Evolutionary conservation across 2,329 filamentous ascomycete genomes (phyloP).

Genomic region (Penicillium aurantiogriseum): DNA sequence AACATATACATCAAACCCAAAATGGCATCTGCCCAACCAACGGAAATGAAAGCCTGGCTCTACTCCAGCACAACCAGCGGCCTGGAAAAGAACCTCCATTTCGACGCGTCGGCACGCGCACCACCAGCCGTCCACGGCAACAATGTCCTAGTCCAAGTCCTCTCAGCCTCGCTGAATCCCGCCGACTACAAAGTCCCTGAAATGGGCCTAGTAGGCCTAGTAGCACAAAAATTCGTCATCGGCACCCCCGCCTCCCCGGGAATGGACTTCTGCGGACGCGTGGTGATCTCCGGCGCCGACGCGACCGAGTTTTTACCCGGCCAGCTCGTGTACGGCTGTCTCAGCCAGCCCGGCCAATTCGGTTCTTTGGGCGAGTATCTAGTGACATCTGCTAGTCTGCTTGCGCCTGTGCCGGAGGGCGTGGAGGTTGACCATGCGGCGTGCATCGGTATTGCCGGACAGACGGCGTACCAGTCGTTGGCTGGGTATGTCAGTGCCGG

Average conservation of each 20-base stretch:
- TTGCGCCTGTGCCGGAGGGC: conserved; percentile 44
- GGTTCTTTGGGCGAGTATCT: conserved; percentile 49
- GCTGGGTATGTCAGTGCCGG: conserved; percentile 47
- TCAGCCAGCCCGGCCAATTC: conserved; percentile 29
- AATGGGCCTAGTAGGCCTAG: conserved; percentile 42
- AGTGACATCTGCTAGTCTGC: conserved; percentile 31
- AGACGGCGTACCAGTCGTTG: conserved; percentile 49
- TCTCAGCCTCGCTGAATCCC: conserved; percentile 56
- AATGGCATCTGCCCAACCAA: conserved; percentile 20
- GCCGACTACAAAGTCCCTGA: conserved; percentile 63
- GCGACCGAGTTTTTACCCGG: conserved; percentile 35
- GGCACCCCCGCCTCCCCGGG: conserved; percentile 45
- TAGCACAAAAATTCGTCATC: conserved; percentile 40
- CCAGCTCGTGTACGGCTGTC: conserved; percentile 48
- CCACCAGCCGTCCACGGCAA: conserved; percentile 41
- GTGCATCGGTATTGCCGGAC: conserved; percentile 42
- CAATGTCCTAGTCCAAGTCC: conserved; percentile 55
- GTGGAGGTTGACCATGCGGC: conserved; percentile 43
- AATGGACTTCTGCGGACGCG: conserved; percentile 48
- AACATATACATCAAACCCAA: background rate
- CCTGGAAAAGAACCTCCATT: conserved; percentile 54
- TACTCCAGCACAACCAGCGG: conserved; percentile 48
- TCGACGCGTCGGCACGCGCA: conserved; percentile 44
- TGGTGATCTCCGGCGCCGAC: conserved; percentile 34
- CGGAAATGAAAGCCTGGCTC: conserved; percentile 57